phyloP scores from a whole-genome alignment of 768 basidiomycete genomes.

The Cyathus striatus region DNA sequence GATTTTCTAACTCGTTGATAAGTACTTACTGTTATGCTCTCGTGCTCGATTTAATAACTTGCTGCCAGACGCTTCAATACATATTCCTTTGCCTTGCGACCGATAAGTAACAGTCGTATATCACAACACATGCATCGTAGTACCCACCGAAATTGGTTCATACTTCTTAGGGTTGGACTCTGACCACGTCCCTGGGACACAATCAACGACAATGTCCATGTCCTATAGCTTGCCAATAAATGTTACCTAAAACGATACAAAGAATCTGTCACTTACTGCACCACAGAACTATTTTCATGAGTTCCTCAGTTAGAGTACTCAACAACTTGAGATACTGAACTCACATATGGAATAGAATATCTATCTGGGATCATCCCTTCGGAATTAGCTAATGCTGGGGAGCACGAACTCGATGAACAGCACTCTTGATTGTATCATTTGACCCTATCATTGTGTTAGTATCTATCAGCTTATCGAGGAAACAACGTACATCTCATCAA shows the following conservation, averaged over 20 bases:
- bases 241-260: background rate
- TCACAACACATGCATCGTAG: background rate
- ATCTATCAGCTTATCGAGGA: background rate
- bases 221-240: slow-evolving; percentile 25
- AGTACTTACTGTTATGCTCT: no score
- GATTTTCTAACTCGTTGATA: no score
- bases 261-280: slow-evolving; percentile 18
- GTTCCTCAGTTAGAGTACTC: background rate
- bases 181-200: slow-evolving; percentile 48
- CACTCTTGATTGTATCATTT: slow-evolving; percentile 42
- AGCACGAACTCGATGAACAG: slow-evolving; percentile 47
- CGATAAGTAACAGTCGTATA: background rate
- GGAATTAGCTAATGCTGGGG: slow-evolving; percentile 16
- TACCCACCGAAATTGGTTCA: slow-evolving; percentile 35
- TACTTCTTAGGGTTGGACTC: slow-evolving; percentile 43
- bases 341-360: slow-evolving; percentile 60
- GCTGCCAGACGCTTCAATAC: slow-evolving; percentile 32
- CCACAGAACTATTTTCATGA: slow-evolving; percentile 20
- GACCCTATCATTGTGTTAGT: slow-evolving; percentile 26
- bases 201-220: slow-evolving; percentile 37
- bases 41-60: slow-evolving; percentile 29
- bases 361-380: slow-evolving; percentile 41
- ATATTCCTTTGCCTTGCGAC: slow-evolving; percentile 27
- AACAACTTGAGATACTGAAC: slow-evolving; percentile 15
- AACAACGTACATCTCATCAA: slow-evolving; percentile 38